Evolutionary conservation across 805 yeast species (phyloP), one percentile per base, ranked within the genome.

Genomic region (Saccharomyces kudriavzevii): DNA sequence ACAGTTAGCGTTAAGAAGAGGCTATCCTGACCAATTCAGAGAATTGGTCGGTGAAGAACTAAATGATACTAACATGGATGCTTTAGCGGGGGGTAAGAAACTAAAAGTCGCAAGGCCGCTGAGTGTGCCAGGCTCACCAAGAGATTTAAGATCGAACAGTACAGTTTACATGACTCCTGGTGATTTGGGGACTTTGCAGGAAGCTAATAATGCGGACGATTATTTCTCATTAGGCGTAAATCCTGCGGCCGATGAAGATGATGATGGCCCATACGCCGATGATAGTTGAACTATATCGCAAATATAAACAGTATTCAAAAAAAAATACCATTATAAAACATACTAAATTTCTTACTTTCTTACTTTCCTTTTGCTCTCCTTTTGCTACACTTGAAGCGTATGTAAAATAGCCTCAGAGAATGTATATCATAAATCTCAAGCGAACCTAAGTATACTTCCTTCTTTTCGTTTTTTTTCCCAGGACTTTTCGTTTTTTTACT

Each of bases 101-200:
- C 68, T 84, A 63, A 92, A 91, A 71, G 81, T 92, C 55, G 83
- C 96, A 5, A 80, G 97, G 65, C 98, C 98, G 17, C 76, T 92
- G 58, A 86, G 96, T 56, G 97, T 89, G n/a, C 98, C 98, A 1
- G 98, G 97, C 2, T 91, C 97, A 5, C 98, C 99, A 56, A 77
- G 91, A 54, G 76, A 80, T 58, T 45, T 56, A 13, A 71, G 83
- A 1, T 45, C 52, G 3, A 46, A 49, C 22, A 60, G 65, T 46
- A 70, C 82, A 13, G 84, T 87, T 17, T 74, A 84, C 61, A 92
- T 90, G 96, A 92, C 99, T 1, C 99, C 99, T 0, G 99, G 99
- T 43, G 99, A 92, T 69, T 78, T 92, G 58, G 99, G 98, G n/a
- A 85, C 96, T 3, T 77, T 94, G 63, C 97, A 91, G 68, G 99